Base-by-base conservation (phyloP, 345 rosid species). In the Combretum micranthum region DNA sequence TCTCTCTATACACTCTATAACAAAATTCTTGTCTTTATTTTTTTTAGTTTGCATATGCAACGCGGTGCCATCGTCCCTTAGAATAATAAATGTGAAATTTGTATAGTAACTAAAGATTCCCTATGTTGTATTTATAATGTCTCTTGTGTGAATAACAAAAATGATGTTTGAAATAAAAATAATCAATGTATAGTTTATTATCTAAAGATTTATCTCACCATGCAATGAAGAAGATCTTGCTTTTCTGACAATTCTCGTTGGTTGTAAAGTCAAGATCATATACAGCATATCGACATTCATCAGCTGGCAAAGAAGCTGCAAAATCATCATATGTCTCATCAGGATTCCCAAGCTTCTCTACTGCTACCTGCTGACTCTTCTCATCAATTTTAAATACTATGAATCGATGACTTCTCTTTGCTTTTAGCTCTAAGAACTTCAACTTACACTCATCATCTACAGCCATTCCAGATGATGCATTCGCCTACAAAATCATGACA, bases 371-470 rank as follows among this genome's bases (percentile, higher is more conserved):
- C 44, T 81, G 87, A 53, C 75, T 76, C 59, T 70, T 65, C 76
- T 86, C 90, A 14, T 86, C 82, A 32, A 86, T 83, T 68, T 81
- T 83, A 77, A 75, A 83, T 61, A 79, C 76, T 10, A 86, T 77
- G 75, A 75, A 83, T 61, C 87, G 71, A 42, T 79, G 56, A 56
- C 72, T 83, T 62, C 90, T 80, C 73, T 80, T 86, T 42, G 92
- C 69, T 69, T 86, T 83, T 44, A 86, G 77, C 59, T 86, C 93
- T 72, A 69, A 61, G 67, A 86, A 86, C 69, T 71, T 86, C 47
- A 80, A 79, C 76, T 83, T 86, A 79, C 93, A 86, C n/a, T 83
- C 89, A 46, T 83, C 93, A 21, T 55, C 21, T 54, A 83, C 93
- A 0, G 81, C 87, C 89, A 86, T 83, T 45, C 89, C 93, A 15